phyloP scores from a whole-genome alignment of 768 basidiomycete species.

The Leucosporidium scottii region DNA sequence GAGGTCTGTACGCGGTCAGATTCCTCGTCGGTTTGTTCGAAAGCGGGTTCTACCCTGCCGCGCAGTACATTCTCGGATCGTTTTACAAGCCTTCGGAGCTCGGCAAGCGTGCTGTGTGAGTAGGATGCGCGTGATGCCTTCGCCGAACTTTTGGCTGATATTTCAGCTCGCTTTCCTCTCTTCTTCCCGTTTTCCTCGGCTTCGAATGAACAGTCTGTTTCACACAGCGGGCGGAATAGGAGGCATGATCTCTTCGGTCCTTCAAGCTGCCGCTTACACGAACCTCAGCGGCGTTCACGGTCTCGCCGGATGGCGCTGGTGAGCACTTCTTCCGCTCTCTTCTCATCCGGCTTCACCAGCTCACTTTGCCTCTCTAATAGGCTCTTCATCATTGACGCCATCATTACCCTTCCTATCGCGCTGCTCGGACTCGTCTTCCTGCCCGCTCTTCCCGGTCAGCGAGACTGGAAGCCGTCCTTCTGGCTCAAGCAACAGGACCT shows the following conservation, averaged over 20 bases:
- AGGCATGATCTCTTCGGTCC: not conserved
- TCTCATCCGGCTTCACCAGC: not conserved
- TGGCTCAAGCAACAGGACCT: constrained; percentile 22
- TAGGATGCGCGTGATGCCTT: too few species aligned
- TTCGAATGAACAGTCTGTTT: too few species aligned
- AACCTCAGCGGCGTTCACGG: not conserved
- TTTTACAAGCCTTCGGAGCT: constrained; percentile 6
- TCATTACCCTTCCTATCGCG: constrained; percentile 31
- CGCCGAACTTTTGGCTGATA: too few species aligned
- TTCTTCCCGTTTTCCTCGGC: too few species aligned
- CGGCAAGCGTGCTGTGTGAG: constrained; percentile 5
- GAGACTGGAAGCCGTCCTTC: too few species aligned
- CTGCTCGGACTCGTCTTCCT: constrained; percentile 32
- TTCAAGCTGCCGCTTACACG: not conserved
- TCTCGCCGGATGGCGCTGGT: not conserved
- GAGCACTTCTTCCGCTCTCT: not conserved
- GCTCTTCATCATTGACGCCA: constrained; percentile 14
- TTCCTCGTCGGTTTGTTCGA: constrained; percentile 6
- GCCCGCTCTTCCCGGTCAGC: constrained; percentile 26
- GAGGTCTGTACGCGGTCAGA: not conserved
- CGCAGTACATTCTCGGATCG: constrained; percentile 1
- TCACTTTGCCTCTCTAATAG: not conserved
- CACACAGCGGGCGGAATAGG: too few species aligned
- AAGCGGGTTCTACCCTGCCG: constrained; percentile 6
- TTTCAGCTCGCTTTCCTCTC: too few species aligned